Evolutionary conservation across 805 yeast species (phyloP), one percentile per base, ranked within the genome.

Genomic region (Candida railenensis): DNA sequence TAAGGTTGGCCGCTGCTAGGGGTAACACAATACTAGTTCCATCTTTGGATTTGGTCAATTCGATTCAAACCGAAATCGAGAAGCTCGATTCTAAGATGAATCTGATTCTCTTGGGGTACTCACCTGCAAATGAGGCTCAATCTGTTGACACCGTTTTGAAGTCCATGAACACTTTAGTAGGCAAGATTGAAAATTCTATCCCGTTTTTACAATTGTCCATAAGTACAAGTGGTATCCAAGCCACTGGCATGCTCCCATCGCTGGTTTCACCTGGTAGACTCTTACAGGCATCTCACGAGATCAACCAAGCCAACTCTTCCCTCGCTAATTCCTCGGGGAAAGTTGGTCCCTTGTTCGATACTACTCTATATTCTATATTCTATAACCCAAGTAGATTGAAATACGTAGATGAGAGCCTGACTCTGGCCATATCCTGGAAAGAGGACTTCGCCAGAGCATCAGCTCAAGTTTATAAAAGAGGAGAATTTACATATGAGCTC

Each of bases 191-290:
- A 49, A 85, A 82, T 45, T 74, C 85, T 0, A 79, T 87, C 22
- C 94, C 94, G 1, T 68, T 85, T 25, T 72, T 87, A 14, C 82
- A 81, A 48, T 65, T 87, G 4, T 79, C 91, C 0, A 60, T 87
- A 38, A 76, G 83, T 1, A 83, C 91, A 1, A 80, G 86, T 8
- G 91, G 91, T 0, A 83, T 85, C 2, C 81, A 76, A 48, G 58
- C 84, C 43, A 71, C 73, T 34, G 74, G 79, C 0, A 62, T 77
- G 1, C 58, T 81, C 45, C 75, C 82, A 5, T 71, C 73, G 22
- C 66, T 71, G 19, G 74, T 83, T 3, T 84, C 89, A 0, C 89
- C 89, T 2, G 85, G 85, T 2, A 61, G 83, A 42, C 66, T 84
- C 34, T 62, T 87, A n/a, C 85, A 81, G 50, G 86, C 92, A 0